Conservation (phyloP, 2,329 filamentous ascomycete genomes). For the Tolypocladium nubicola region DNA sequence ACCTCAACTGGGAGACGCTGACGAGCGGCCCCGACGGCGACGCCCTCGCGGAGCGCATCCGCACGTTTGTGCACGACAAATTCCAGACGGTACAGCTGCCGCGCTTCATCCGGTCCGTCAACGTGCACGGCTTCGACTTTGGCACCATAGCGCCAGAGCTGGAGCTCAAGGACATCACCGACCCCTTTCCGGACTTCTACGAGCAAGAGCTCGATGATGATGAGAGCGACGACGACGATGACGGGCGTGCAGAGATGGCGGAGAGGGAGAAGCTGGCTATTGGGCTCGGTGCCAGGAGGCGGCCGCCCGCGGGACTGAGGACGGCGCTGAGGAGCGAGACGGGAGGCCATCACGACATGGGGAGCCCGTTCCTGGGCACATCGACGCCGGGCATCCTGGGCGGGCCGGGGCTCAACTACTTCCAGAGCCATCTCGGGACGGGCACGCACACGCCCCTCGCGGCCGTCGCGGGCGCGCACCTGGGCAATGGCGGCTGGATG, state of each 20-base stretch:
- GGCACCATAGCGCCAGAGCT: conserved; percentile 73
- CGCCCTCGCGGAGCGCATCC: conserved; percentile 74
- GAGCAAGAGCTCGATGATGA: conserved; percentile 60
- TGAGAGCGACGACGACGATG: conserved; percentile 27
- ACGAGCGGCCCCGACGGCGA: conserved; percentile 82
- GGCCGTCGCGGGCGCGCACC: conserved; percentile 59
- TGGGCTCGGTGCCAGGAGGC: neutral
- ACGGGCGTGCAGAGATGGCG: conserved; percentile 22
- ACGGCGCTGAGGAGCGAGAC: conserved; percentile 22
- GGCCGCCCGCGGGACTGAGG: conserved; percentile 14
- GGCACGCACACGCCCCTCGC: conserved; percentile 72
- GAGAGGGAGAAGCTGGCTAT: conserved; percentile 2
- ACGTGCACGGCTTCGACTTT: conserved; percentile 90
- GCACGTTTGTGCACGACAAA: conserved; percentile 87
- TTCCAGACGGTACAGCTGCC: conserved; percentile 89
- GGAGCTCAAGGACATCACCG: conserved; percentile 92
- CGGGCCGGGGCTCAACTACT: conserved; percentile 71
- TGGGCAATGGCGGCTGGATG: conserved; percentile 26
- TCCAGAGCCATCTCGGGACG: conserved; percentile 67
- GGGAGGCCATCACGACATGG: conserved; percentile 28
- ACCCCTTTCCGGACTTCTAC: conserved; percentile 93
- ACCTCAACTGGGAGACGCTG: conserved; percentile 91
- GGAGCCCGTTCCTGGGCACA: conserved; percentile 47
- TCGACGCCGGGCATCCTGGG: conserved; percentile 56
- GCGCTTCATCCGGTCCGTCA: conserved; percentile 92